Evolutionary conservation across 805 yeast genomes (phyloP).

Genomic region (Pichia nanzhaoensis): DNA sequence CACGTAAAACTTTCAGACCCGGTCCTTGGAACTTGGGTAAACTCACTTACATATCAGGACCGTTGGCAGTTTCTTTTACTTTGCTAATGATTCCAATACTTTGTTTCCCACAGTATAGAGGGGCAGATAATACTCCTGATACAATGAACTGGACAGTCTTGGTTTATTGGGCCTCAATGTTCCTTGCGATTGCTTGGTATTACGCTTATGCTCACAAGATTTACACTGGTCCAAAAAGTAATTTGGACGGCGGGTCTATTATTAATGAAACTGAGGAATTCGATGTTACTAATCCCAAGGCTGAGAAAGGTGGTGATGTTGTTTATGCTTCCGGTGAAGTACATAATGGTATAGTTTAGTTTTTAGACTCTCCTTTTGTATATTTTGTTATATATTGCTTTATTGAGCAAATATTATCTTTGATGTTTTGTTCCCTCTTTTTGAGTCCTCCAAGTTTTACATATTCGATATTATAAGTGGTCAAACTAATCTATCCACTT

Average conservation of each 20-base stretch:
- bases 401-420: too few species aligned
- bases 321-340: constrained; percentile 4
- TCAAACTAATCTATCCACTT: too few species aligned
- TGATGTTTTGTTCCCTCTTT: too few species aligned
- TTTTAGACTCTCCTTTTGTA: not conserved
- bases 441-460: too few species aligned
- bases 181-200: constrained; percentile 45
- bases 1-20: constrained; percentile 44
- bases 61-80: constrained; percentile 43
- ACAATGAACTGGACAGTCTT: constrained; percentile 60
- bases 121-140: constrained; percentile 30
- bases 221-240: constrained; percentile 56
- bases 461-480: too few species aligned
- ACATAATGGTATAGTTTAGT: constrained; percentile 6
- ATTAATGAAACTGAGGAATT: constrained; percentile 22
- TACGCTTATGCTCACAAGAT: constrained; percentile 48
- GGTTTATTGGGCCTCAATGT: constrained; percentile 55
- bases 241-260: constrained; percentile 33
- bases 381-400: too few species aligned
- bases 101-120: constrained; percentile 48
- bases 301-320: constrained; percentile 17
- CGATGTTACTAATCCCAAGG: constrained; percentile 18
- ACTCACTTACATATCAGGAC: constrained; percentile 42
- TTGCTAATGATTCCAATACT: constrained; percentile 52
- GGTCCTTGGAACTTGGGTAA: constrained; percentile 67